Base-by-base conservation (phyloP, 1,139 yeast species). In the Pneumocystis carinii region DNA sequence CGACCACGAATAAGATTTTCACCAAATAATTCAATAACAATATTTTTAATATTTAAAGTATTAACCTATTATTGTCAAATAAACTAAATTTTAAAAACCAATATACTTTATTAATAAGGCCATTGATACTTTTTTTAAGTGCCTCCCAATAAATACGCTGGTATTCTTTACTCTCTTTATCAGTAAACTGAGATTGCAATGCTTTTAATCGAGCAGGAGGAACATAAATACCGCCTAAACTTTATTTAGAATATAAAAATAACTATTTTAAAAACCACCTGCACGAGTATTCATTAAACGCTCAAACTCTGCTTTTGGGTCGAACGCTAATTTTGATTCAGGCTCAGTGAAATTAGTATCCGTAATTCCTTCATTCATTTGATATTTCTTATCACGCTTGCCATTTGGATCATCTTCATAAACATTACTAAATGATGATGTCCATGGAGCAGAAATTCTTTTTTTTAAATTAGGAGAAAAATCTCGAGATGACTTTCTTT, bases 71-170 rank as follows among this genome's bases (percentile, higher is more conserved):
- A 37, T 15, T 29, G 5, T 37, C 15, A 37, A 37, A 10, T 4
- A 19, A 29, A 27, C 12, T 2, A 8, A 19, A 29, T 6, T 19
- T 17, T 24, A 12, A 3, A 14, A 24, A 48, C 14, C 12, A 27
- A 37, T 19, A 57, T 57, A 39, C 59, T 63, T 77, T 76, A 66
- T 80, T 78, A 37, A 86, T 71, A 8, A 78, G 72, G 3, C 80
- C 77, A 63, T 79, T 78, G 62, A 87, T 79, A 1, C 74, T 66
- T 66, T 77, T 76, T 67, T 78, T 79, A 60, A 84, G 73, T 27
- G 73, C 70, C 53, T 77, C 80, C 94, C 94, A 86, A 64, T 78
- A 75, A 41, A 76, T 62, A 64, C 77, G 74, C 67, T 85, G 90
- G 66, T 71, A 73, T 65, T 78, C 81, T 62, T 75, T 71, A 4